phyloP scores from a whole-genome alignment of 305 asterid genomes.

The Nicotiana rustica region DNA sequence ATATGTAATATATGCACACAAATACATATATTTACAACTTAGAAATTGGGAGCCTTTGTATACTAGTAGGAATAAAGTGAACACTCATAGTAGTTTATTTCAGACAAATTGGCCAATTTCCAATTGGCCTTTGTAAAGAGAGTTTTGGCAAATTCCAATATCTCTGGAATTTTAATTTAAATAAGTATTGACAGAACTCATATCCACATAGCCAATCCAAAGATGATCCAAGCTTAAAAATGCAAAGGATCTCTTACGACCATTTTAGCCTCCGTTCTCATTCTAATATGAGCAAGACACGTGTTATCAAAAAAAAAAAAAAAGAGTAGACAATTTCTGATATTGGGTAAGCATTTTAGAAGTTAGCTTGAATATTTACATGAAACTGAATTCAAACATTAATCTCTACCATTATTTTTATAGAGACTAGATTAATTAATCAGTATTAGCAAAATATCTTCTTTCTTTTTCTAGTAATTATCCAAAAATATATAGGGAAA shows the following conservation, averaged over 20 bases:
- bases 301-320: not conserved
- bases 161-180: too few species aligned
- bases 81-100: too few species aligned
- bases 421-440: not conserved
- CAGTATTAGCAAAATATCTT: slow-evolving; percentile 10
- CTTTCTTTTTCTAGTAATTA: slow-evolving; percentile 1
- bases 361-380: slow-evolving; percentile 22
- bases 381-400: slow-evolving; percentile 6
- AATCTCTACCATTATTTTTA: slow-evolving; percentile 3
- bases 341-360: not conserved
- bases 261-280: not conserved
- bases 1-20: too few species aligned
- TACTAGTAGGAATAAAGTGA: too few species aligned
- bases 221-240: not conserved
- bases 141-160: too few species aligned
- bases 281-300: not conserved
- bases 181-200: too few species aligned
- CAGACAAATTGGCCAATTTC: too few species aligned
- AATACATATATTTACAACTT: too few species aligned
- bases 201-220: too few species aligned
- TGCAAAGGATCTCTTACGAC: not conserved
- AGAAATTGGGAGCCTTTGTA: too few species aligned
- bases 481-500: slow-evolving; percentile 10
- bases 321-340: not conserved
- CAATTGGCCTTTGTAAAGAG: too few species aligned